Evolutionary conservation across 2,329 filamentous ascomycete species (phyloP).

Genomic region (Fusarium penzigii): DNA sequence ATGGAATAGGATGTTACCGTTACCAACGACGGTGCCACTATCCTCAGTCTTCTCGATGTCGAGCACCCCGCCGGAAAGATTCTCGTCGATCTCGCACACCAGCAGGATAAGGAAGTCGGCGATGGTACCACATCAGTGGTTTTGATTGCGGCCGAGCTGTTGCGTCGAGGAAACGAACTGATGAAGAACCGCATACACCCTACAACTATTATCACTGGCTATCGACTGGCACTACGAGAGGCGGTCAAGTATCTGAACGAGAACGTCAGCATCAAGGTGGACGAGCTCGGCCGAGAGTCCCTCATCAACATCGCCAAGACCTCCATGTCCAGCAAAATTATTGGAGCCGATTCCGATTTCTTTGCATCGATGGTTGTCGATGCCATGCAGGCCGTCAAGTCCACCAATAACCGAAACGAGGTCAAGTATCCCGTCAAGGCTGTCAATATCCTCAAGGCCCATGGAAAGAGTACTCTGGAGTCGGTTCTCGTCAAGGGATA

Average conservation of each 20-base stretch:
- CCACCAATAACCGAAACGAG: constrained; percentile 86
- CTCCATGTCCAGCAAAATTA: constrained; percentile 99
- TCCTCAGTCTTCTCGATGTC: constrained; percentile 91
- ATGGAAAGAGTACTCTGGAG: constrained; percentile 89
- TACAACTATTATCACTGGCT: constrained; percentile 98
- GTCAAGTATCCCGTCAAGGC: constrained; percentile 98
- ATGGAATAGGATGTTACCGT: constrained; percentile 83
- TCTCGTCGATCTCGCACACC: constrained; percentile 92
- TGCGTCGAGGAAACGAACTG: constrained; percentile 92
- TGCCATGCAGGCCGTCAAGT: constrained; percentile 90
- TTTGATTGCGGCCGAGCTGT: constrained; percentile 91
- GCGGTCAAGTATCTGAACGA: constrained; percentile 99
- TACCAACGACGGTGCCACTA: constrained; percentile 97
- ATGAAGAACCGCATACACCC: constrained; percentile 99
- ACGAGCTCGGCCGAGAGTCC: constrained; percentile 85
- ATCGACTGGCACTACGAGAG: constrained; percentile 91
- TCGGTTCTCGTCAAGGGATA: constrained; percentile 94
- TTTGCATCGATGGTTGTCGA: constrained; percentile 98
- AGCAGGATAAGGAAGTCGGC: constrained; percentile 98
- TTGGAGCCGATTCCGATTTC: constrained; percentile 93
- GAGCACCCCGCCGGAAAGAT: constrained; percentile 99
- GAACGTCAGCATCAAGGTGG: constrained; percentile 95
- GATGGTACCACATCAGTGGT: constrained; percentile 98
- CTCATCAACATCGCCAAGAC: constrained; percentile 96
- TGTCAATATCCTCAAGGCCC: constrained; percentile 97